These are phyloP conservation scores for Mycena kentingensis DNA, from an alignment of 768 basidiomycete genomes.

Conservation along the genomic window DNA sequence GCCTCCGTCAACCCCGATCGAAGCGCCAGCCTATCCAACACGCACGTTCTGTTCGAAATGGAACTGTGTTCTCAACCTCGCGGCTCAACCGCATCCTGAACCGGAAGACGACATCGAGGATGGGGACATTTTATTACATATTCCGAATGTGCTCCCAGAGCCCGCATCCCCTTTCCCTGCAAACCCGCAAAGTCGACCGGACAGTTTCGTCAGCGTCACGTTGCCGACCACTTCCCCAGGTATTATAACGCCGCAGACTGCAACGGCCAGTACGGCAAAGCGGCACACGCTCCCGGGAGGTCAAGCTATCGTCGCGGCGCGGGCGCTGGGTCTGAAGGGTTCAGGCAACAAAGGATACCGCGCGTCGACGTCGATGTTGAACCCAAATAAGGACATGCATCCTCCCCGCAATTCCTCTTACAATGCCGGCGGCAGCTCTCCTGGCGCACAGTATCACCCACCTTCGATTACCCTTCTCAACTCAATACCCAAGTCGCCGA, in stretches of 20 bases:
- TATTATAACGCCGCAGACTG: constrained; percentile 37
- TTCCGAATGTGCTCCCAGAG: constrained; percentile 60
- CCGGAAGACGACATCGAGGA: constrained; percentile 34
- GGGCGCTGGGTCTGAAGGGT: constrained; percentile 26
- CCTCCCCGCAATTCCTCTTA: constrained; percentile 17
- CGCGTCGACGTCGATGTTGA: constrained; percentile 27
- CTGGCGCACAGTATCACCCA: constrained; percentile 29
- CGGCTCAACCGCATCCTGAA: constrained; percentile 35
- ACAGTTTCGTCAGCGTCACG: constrained; percentile 21
- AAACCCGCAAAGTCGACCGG: constrained; percentile 4
- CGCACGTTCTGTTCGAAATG: constrained; percentile 79
- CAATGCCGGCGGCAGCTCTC: constrained; percentile 4
- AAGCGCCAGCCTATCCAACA: constrained; percentile 57
- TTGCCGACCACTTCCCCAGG: constrained; percentile 6
- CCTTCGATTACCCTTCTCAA: constrained; percentile 34
- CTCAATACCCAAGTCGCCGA: constrained; percentile 50
- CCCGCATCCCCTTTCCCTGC: constrained; percentile 79
- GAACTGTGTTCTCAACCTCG: constrained; percentile 89
- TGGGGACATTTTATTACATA: constrained; percentile 32
- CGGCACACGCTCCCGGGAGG: constrained; percentile 52
- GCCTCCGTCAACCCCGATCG: constrained; percentile 17
- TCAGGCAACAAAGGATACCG: constrained; percentile 21
- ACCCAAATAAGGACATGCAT: constrained; percentile 26
- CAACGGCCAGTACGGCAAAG: constrained; percentile 56
- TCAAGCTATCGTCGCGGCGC: constrained; percentile 32